Evolutionary conservation across 768 basidiomycete species (phyloP).

Genomic region (Rubroboletus satanas): DNA sequence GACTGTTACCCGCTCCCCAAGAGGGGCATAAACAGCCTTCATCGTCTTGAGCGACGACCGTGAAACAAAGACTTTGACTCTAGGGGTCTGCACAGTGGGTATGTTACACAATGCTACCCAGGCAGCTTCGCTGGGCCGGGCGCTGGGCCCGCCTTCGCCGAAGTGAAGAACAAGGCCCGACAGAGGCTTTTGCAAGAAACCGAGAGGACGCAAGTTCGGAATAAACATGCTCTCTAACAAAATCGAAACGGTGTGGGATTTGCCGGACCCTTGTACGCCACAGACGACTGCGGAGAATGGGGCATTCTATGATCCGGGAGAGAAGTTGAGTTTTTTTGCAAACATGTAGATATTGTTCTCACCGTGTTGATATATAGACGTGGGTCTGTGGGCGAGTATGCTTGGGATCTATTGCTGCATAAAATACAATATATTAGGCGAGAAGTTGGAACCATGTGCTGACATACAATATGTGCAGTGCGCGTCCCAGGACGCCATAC

Average conservation of each 20-base stretch:
- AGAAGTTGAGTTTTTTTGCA: background rate
- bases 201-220: slow-evolving; percentile 45
- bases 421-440: background rate
- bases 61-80: slow-evolving; percentile 53
- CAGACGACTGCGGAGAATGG: slow-evolving; percentile 75
- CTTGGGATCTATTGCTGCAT: slow-evolving; percentile 32
- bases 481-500: slow-evolving; percentile 60
- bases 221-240: slow-evolving; percentile 70
- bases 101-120: slow-evolving; percentile 48
- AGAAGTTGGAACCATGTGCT: background rate
- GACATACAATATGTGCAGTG: slow-evolving; percentile 44
- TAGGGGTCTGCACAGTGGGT: slow-evolving; percentile 28
- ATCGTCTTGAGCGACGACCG: slow-evolving; percentile 58
- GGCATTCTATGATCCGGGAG: slow-evolving; percentile 46
- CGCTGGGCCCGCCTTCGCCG: slow-evolving; percentile 57
- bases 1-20: slow-evolving; percentile 48
- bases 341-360: slow-evolving; percentile 10
- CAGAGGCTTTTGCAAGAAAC: slow-evolving; percentile 50
- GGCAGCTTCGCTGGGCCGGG: slow-evolving; percentile 63
- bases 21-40: slow-evolving; percentile 50
- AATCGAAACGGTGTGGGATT: slow-evolving; percentile 68
- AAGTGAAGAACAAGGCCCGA: slow-evolving; percentile 66
- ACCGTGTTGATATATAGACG: slow-evolving; percentile 70
- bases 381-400: slow-evolving; percentile 39
- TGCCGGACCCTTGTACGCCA: slow-evolving; percentile 74